Percentiles rank a stretch among this genome's conserved stretches.
These are phyloP conservation scores for Ustulina deusta DNA, from an alignment of 2,329 filamentous ascomycete genomes.

Conservation along the genomic window DNA sequence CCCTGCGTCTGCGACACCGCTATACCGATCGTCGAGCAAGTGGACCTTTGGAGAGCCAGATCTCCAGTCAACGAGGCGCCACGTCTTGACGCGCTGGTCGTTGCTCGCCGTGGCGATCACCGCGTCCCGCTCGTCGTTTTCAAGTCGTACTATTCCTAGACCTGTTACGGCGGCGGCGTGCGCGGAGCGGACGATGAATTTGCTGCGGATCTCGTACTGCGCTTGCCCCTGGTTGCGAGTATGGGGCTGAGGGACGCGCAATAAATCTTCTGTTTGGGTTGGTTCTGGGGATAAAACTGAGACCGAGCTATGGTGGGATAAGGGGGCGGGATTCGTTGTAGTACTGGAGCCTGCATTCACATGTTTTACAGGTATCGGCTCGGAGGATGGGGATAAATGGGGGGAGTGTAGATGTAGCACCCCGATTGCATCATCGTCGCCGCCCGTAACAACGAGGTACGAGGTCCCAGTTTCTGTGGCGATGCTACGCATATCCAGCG, in stretches of 20 bases:
- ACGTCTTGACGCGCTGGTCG: constrained; percentile 71
- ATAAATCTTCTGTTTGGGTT: not conserved
- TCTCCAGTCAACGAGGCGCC: constrained; percentile 54
- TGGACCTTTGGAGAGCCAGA: constrained; percentile 49
- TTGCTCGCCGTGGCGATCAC: constrained; percentile 65
- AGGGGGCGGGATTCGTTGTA: not conserved
- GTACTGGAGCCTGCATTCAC: not conserved
- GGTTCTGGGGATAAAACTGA: not conserved
- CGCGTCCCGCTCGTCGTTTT: constrained; percentile 38
- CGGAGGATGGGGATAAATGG: constrained; percentile 19
- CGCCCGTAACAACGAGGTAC: constrained; percentile 76
- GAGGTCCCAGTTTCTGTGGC: constrained; percentile 48
- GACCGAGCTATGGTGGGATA: not conserved
- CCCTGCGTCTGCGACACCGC: constrained; percentile 70
- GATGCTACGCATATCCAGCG: constrained; percentile 59
- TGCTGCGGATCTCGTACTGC: constrained; percentile 39
- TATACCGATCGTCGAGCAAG: constrained; percentile 64
- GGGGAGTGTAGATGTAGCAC: constrained; percentile 45
- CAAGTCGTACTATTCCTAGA: constrained; percentile 54
- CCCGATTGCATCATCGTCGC: constrained; percentile 87
- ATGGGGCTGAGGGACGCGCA: not conserved
- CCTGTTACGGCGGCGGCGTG: constrained; percentile 80
- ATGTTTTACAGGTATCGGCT: not conserved
- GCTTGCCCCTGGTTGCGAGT: not conserved
- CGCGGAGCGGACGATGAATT: constrained; percentile 63